These are phyloP conservation scores for Amanita rubescens DNA, from an alignment of 768 basidiomycete genomes.

Conservation along the genomic window DNA sequence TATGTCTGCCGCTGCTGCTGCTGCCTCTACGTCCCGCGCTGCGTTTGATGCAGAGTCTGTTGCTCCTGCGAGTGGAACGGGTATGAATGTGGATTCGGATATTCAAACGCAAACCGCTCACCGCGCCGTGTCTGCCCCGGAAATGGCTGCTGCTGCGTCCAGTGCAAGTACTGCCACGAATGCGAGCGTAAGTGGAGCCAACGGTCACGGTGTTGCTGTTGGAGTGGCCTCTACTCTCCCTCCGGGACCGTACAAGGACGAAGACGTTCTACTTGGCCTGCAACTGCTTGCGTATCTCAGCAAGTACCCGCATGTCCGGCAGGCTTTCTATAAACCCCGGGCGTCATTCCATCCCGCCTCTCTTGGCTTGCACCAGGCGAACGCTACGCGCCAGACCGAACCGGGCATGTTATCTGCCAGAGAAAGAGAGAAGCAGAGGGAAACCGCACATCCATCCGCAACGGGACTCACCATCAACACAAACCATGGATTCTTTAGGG, in stretches of 20 bases:
- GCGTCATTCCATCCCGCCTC: constrained; percentile 78
- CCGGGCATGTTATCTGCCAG: neutral
- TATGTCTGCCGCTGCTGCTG: neutral
- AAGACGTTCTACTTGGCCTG: constrained; percentile 84
- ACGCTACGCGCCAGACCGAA: constrained; percentile 13
- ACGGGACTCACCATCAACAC: constrained; percentile 6
- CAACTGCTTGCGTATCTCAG: constrained; percentile 94
- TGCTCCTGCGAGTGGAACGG: neutral
- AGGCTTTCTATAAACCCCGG: constrained; percentile 89
- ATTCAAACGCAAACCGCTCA: neutral
- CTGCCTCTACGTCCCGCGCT: constrained; percentile 1
- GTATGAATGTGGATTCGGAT: neutral
- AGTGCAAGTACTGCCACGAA: neutral
- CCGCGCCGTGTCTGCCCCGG: neutral
- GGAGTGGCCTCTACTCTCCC: constrained; percentile 8
- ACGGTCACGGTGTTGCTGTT: neutral
- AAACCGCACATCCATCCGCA: constrained; percentile 1
- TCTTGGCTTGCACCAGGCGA: constrained; percentile 24
- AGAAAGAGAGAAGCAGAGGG: constrained; percentile 14
- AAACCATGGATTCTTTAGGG: constrained; percentile 35
- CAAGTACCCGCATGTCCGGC: constrained; percentile 96
- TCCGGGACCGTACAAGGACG: constrained; percentile 79
- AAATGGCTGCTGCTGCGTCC: neutral
- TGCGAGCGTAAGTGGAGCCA: neutral
- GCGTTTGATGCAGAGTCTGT: neutral